Evolutionary conservation across 2,329 filamentous ascomycete species (phyloP).

Genomic region (Rhinocladiella mackenziei): DNA sequence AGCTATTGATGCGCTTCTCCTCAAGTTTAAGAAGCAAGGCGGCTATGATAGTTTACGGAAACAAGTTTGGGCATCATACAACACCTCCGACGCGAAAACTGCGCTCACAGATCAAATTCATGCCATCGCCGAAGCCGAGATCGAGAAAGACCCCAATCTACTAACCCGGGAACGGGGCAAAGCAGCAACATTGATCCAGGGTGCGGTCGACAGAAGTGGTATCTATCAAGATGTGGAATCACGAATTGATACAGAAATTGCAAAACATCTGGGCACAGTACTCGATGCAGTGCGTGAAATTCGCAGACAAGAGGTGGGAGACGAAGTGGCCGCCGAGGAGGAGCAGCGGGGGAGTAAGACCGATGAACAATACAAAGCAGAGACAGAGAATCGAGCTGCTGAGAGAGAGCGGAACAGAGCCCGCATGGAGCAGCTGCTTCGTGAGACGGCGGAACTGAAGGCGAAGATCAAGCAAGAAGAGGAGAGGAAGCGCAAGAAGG

Average conservation of each 20-base stretch:
- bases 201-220: slow-evolving; percentile 59
- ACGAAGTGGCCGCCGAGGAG: slow-evolving; percentile 51
- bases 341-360: slow-evolving; percentile 53
- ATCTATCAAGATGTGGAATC: slow-evolving; percentile 57
- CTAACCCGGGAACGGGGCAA: slow-evolving; percentile 59
- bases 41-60: slow-evolving; percentile 61
- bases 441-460: slow-evolving; percentile 50
- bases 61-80: slow-evolving; percentile 57
- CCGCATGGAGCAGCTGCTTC: slow-evolving; percentile 47
- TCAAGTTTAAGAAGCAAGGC: slow-evolving; percentile 64
- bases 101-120: slow-evolving; percentile 52
- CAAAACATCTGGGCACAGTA: slow-evolving; percentile 52
- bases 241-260: slow-evolving; percentile 53
- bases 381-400: slow-evolving; percentile 50
- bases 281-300: slow-evolving; percentile 55
- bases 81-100: slow-evolving; percentile 50
- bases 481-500: slow-evolving; percentile 36
- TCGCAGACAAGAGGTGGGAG: slow-evolving; percentile 56
- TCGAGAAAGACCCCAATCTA: slow-evolving; percentile 58
- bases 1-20: slow-evolving; percentile 57
- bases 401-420: slow-evolving; percentile 46
- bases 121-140: slow-evolving; percentile 56
- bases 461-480: slow-evolving; percentile 44
- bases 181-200: slow-evolving; percentile 60
- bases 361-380: slow-evolving; percentile 56